A percentile compares a stretch with the other conserved stretches of the same genome.
phyloP scores from a whole-genome alignment of 2,329 filamentous ascomycete genomes.

The Cladosporium sp. region DNA sequence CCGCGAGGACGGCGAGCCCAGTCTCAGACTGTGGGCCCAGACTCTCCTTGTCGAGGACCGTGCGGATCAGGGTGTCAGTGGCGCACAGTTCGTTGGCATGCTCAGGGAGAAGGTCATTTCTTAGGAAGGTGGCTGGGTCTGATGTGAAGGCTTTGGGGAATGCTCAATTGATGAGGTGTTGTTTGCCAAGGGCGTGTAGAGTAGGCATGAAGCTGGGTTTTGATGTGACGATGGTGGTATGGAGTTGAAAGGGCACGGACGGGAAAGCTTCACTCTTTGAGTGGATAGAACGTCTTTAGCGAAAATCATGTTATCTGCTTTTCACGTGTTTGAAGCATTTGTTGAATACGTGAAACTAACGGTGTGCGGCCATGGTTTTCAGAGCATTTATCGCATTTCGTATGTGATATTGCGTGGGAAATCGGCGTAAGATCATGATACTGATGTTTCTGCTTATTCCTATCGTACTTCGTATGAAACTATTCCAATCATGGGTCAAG shows the following conservation, averaged over 20 bases:
- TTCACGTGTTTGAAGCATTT: too few relatives aligned
- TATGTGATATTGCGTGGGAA: too few relatives aligned
- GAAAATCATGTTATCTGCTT: neutral
- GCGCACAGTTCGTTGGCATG: slow-evolving; percentile 87
- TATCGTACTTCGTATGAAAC: too few relatives aligned
- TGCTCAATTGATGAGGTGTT: too few relatives aligned
- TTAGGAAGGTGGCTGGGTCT: neutral
- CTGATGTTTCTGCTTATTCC: too few relatives aligned
- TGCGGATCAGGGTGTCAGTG: slow-evolving; percentile 87
- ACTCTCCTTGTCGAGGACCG: slow-evolving; percentile 92
- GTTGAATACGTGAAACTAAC: too few relatives aligned
- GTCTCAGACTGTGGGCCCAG: slow-evolving; percentile 93
- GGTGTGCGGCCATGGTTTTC: too few relatives aligned
- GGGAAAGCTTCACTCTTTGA: neutral
- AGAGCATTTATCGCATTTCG: too few relatives aligned
- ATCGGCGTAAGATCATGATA: too few relatives aligned
- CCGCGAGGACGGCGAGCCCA: slow-evolving; percentile 92
- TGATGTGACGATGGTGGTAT: neutral
- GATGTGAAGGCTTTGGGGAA: too few relatives aligned
- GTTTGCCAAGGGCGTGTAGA: neutral
- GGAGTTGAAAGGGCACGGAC: neutral
- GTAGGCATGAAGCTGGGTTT: neutral
- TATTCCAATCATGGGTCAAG: too few relatives aligned
- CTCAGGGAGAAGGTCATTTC: slow-evolving; percentile 81
- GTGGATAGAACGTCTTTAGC: slow-evolving; percentile 1